A percentile compares a stretch with the other conserved stretches of the same genome.
These are phyloP conservation scores for Truncatella angustata DNA, from an alignment of 2,329 filamentous ascomycete species.

Conservation along the genomic window DNA sequence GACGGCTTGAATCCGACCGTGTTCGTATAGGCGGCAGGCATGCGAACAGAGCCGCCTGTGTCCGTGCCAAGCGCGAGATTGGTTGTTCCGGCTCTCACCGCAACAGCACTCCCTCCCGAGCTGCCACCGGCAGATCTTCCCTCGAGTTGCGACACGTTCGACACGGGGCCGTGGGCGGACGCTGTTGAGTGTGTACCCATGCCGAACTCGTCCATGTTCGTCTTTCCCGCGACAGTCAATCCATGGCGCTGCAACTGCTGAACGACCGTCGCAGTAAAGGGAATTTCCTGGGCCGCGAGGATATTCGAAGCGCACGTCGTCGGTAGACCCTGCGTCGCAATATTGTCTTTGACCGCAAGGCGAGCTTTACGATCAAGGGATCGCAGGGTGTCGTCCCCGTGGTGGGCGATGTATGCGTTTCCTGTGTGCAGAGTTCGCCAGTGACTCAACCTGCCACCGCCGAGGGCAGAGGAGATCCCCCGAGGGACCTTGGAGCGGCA, in stretches of 20 bases:
- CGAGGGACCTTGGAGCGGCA: constrained; percentile 24
- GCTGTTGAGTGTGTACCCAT: constrained; percentile 83
- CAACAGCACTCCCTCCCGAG: constrained; percentile 89
- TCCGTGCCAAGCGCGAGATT: constrained; percentile 81
- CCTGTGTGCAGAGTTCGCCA: constrained; percentile 14
- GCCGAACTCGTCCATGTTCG: constrained; percentile 93
- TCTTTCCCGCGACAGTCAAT: constrained; percentile 70
- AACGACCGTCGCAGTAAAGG: constrained; percentile 81
- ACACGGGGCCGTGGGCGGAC: constrained; percentile 66
- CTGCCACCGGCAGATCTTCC: constrained; percentile 74
- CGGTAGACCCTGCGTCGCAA: constrained; percentile 60
- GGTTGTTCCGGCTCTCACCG: constrained; percentile 62
- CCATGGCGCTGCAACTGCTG: constrained; percentile 62
- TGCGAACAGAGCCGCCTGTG: constrained; percentile 83
- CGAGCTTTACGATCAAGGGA: constrained; percentile 35
- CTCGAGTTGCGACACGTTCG: constrained; percentile 40
- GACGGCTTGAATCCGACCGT: constrained; percentile 87
- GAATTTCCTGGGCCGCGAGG: constrained; percentile 67
- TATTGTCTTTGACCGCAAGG: constrained; percentile 72
- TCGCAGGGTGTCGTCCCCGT: neutral
- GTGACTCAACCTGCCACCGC: constrained; percentile 14
- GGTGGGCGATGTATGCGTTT: constrained; percentile 7
- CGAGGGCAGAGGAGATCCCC: constrained; percentile 23
- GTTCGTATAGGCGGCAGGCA: constrained; percentile 85
- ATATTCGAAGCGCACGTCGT: constrained; percentile 84